Conservation (phyloP, 805 yeast species). For the Suhomyces sp. region DNA sequence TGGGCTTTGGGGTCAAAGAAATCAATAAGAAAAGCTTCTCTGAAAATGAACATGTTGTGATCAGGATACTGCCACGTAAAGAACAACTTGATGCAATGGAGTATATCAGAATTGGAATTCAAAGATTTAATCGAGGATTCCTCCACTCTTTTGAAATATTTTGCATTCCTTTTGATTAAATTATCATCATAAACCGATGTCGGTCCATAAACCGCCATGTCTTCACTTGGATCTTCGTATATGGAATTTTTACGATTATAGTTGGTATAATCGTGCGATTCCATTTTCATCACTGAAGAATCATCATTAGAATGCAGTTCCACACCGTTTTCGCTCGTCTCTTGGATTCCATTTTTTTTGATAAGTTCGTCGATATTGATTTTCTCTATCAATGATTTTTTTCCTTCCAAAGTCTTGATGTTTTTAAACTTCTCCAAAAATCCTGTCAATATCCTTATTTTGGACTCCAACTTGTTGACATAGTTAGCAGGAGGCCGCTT, state of each 20-base stretch:
- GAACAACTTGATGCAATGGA: conserved; percentile 43
- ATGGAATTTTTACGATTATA: conserved; percentile 2
- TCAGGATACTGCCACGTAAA: conserved; percentile 70
- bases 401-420: conserved; percentile 15
- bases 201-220: conserved; percentile 44
- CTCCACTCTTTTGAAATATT: conserved; percentile 6
- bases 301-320: too few relatives aligned
- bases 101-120: conserved; percentile 35
- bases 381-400: conserved; percentile 19
- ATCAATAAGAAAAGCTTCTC: conserved; percentile 61
- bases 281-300: neutral
- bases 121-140: conserved; percentile 20
- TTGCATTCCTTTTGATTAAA: conserved; percentile 19
- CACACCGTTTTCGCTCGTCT: too few relatives aligned
- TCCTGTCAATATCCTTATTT: conserved; percentile 22
- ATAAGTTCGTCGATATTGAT: conserved; percentile 17
- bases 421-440: conserved; percentile 26
- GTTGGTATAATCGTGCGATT: neutral
- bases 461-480: conserved; percentile 45
- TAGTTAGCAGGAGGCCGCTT: conserved; percentile 50
- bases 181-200: conserved; percentile 43
- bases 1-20: conserved; percentile 56
- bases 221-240: conserved; percentile 16
- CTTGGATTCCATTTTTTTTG: conserved; percentile 5
- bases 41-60: conserved; percentile 57